Conservation (phyloP, 192 early-diverging fungal genomes). For the Coemansia sp. region DNA sequence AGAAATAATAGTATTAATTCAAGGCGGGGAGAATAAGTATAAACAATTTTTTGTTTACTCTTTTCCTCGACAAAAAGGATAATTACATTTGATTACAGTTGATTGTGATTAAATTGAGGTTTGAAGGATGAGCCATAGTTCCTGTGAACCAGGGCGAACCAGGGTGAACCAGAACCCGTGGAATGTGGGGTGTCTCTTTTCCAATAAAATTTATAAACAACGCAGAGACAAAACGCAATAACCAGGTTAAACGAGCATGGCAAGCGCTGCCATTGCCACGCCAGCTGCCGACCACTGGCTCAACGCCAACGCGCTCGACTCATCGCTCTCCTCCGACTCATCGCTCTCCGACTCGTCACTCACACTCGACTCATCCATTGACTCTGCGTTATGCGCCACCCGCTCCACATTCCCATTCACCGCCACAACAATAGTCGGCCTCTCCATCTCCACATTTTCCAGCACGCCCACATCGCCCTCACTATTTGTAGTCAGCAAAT, state of each 20-base stretch:
- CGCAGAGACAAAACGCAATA: neutral
- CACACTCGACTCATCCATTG: neutral
- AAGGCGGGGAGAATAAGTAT: too few relatives aligned
- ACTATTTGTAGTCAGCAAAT: constrained; percentile 18
- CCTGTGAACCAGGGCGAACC: too few relatives aligned
- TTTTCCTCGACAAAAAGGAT: too few relatives aligned
- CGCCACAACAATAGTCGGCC: constrained; percentile 40
- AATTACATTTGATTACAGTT: too few relatives aligned
- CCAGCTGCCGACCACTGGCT: too few relatives aligned
- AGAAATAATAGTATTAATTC: neutral
- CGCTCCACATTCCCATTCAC: constrained; percentile 37
- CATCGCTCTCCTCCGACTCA: neutral
- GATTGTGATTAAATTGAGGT: too few relatives aligned
- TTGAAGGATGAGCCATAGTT: too few relatives aligned
- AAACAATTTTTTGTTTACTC: too few relatives aligned
- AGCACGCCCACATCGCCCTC: constrained; percentile 26
- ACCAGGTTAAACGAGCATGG: neutral
- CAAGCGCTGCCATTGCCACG: neutral
- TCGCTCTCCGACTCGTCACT: neutral
- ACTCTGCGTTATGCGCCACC: constrained; percentile 10
- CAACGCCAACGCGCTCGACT: neutral
- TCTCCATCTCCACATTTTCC: constrained; percentile 8
- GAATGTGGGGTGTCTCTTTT: neutral
- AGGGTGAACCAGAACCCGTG: too few relatives aligned
- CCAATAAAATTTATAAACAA: constrained; percentile 4